Evolutionary conservation across 768 basidiomycete genomes (phyloP), one percentile per base, ranked within the genome.

Genomic region (Galerina sulciceps): DNA sequence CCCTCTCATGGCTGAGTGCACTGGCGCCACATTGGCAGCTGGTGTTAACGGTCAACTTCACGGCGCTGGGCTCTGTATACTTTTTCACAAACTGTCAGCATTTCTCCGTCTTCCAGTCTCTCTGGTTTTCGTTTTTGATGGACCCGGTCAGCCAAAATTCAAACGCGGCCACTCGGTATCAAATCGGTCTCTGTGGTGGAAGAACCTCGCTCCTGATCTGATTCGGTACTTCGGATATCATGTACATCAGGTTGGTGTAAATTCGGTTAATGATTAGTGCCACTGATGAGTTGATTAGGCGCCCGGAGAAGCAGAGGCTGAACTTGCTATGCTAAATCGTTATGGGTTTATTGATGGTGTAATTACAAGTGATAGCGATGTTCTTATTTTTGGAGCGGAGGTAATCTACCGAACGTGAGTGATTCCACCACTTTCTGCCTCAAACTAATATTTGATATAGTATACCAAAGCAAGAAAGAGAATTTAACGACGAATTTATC

Each of bases 261-360:
- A 9, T n/a, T n/a, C 4, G 22, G 23, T 46, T 45, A 0, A n/a
- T 13, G 11, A 13, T 36, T 35, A 23, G 13, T 15, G 17, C 15
- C 31, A 41, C 44, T 34, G 6, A 37, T 55, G 10, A 15, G 17
- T 34, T 37, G 5, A 41, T 18, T 40, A 60, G 60, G 55, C 60
- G 3, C 60, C 60, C 22, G 60, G 55, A 1, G 55, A 61, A 37
- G 60, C 60, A 4, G 60, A 61, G 26, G 60, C 60, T 1, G 55
- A 61, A 17, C 60, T 61, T 1, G 55, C 55, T 0, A 11, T 13
- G 14, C 36, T 61, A 4, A 46, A 43, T 14, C 10, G 15, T 3
- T 6, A 9, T 2, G 47, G 55, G 8, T 14, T 40, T 10, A 38
- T 57, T 38, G 48, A 57, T 22, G 47, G 31, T n/a, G 34, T 61